These are phyloP conservation scores for Verticillium tricorpus DNA, from an alignment of 2,329 filamentous ascomycete species.

Conservation along the genomic window DNA sequence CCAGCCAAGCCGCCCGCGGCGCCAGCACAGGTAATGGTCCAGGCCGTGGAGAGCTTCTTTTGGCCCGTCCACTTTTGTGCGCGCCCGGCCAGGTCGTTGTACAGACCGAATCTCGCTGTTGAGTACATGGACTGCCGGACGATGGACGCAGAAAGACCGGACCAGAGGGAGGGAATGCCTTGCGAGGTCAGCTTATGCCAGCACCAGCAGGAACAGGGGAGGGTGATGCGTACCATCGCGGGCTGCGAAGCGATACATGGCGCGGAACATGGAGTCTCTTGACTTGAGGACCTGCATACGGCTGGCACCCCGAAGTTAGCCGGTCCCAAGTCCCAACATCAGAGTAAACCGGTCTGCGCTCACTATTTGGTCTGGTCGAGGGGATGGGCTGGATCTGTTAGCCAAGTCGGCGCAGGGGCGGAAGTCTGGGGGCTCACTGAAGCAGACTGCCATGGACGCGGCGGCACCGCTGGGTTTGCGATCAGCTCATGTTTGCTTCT, in stretches of 20 bases:
- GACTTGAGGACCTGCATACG: constrained; percentile 40
- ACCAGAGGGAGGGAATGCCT: constrained; percentile 38
- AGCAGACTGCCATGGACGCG: constrained; percentile 40
- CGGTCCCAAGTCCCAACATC: too few relatives aligned
- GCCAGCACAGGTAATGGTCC: constrained; percentile 33
- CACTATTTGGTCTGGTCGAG: constrained; percentile 41
- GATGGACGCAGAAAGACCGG: constrained; percentile 37
- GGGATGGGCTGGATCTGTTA: constrained; percentile 29
- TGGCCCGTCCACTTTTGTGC: constrained; percentile 20
- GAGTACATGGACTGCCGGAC: constrained; percentile 40
- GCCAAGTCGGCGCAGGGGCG: background rate
- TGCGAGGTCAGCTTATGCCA: background rate
- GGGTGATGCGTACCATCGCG: constrained; percentile 26
- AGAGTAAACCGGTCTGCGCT: constrained; percentile 3
- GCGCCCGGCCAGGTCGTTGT: constrained; percentile 28
- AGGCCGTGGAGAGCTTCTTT: constrained; percentile 23
- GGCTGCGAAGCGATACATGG: constrained; percentile 31
- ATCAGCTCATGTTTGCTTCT: background rate
- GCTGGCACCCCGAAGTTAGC: constrained; percentile 14
- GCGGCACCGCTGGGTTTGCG: constrained; percentile 30
- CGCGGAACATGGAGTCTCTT: constrained; percentile 32
- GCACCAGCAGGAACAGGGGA: background rate
- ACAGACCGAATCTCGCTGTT: constrained; percentile 38
- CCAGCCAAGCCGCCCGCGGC: constrained; percentile 36
- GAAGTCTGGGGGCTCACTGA: constrained; percentile 25